Conservation (phyloP, 2,329 filamentous ascomycete species). For the Phyllosticta citrichinensis region DNA sequence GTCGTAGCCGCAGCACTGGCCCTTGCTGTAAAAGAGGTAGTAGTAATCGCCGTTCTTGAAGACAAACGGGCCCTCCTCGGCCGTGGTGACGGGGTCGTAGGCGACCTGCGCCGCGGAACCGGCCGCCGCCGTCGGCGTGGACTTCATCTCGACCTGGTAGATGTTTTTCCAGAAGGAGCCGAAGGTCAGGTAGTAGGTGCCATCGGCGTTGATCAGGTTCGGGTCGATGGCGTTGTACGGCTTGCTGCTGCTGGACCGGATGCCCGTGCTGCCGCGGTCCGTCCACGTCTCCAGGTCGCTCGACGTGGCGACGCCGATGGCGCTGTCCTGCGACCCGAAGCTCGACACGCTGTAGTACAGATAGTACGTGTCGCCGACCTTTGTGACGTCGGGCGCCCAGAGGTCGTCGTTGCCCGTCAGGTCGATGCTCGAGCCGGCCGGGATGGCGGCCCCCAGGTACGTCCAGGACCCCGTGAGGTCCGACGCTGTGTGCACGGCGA, state of each 20-base stretch:
- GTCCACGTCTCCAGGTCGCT: conserved; percentile 46
- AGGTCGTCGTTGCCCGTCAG: conserved; percentile 38
- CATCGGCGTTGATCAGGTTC: conserved; percentile 31
- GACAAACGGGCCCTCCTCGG: conserved; percentile 48
- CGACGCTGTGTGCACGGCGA: conserved; percentile 40
- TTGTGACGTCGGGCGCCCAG: conserved; percentile 53
- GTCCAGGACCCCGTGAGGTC: conserved; percentile 43
- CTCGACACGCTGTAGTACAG: conserved; percentile 57
- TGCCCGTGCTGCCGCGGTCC: conserved; percentile 46
- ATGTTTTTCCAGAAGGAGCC: conserved; percentile 61
- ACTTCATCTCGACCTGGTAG: conserved; percentile 46
- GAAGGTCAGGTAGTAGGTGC: conserved; percentile 47
- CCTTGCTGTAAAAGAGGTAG: conserved; percentile 55
- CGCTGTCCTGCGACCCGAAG: conserved; percentile 51
- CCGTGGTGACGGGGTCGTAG: conserved; percentile 43
- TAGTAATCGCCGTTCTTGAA: conserved; percentile 48
- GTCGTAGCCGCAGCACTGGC: conserved; percentile 54
- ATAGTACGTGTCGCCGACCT: conserved; percentile 50
- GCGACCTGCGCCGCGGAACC: conserved; percentile 39
- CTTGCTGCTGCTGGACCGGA: conserved; percentile 31
- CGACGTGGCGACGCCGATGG: conserved; percentile 50
- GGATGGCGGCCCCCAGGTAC: conserved; percentile 36
- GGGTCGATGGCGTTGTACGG: conserved; percentile 44
- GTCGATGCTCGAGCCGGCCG: conserved; percentile 36
- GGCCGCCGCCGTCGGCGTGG: conserved; percentile 23